phyloP scores from a whole-genome alignment of 768 basidiomycete species.

The Pleurotus eryngii region DNA sequence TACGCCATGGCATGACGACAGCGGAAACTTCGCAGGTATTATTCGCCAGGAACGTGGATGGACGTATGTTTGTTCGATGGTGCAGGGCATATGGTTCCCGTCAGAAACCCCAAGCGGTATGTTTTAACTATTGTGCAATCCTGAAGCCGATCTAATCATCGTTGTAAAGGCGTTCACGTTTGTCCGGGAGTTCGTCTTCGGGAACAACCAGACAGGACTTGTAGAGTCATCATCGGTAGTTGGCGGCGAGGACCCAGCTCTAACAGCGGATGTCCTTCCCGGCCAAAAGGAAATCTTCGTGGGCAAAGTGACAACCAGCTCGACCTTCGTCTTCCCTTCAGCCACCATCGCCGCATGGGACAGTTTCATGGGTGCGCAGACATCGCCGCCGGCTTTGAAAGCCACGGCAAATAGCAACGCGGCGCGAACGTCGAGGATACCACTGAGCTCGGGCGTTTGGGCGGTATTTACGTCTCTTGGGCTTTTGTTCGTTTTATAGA shows the following conservation, averaged over 20 bases:
- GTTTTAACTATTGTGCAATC: constrained; percentile 8
- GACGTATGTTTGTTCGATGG: constrained; percentile 46
- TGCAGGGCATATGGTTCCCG: constrained; percentile 41
- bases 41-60: constrained; percentile 74
- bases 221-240: constrained; percentile 37
- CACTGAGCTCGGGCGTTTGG: background rate
- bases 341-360: constrained; percentile 58
- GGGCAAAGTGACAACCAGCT: constrained; percentile 45
- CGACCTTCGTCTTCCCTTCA: constrained; percentile 52
- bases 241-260: constrained; percentile 46
- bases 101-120: constrained; percentile 33
- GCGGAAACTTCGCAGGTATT: constrained; percentile 59
- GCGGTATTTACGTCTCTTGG: background rate
- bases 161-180: constrained; percentile 53
- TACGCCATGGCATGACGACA: constrained; percentile 64
- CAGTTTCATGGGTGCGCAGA: constrained; percentile 41
- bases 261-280: constrained; percentile 45
- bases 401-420: background rate
- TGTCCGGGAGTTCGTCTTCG: constrained; percentile 65
- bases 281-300: constrained; percentile 57
- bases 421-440: background rate
- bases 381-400: constrained; percentile 16
- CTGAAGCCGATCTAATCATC: background rate
- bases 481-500: background rate
- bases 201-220: constrained; percentile 56